Conservation (phyloP, 768 basidiomycete genomes). For the Steccherinum ochraceum region DNA sequence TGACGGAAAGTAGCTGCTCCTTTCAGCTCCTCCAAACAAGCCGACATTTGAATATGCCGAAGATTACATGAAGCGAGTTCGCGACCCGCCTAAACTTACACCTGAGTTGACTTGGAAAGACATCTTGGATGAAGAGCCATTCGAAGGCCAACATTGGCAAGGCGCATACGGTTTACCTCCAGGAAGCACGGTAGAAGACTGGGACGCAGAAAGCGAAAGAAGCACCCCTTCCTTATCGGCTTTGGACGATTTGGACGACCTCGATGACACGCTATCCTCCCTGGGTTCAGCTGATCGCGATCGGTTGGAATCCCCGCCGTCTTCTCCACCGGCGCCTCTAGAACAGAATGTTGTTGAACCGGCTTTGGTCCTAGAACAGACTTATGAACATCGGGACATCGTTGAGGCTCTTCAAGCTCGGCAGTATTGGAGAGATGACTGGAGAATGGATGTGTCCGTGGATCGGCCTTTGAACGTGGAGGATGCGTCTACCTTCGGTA, state of each 20-base stretch:
- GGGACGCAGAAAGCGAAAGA: constrained; percentile 42
- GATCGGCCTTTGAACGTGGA: constrained; percentile 51
- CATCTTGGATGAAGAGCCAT: constrained; percentile 79
- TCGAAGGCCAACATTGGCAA: constrained; percentile 84
- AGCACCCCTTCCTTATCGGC: constrained; percentile 68
- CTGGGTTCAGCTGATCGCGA: constrained; percentile 10
- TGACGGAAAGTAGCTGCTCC: constrained; percentile 35
- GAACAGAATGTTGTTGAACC: not conserved
- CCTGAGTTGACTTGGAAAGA: constrained; percentile 62
- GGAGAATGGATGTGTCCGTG: constrained; percentile 43
- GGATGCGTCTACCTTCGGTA: constrained; percentile 71
- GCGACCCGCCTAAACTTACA: constrained; percentile 34
- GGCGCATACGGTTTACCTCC: constrained; percentile 54
- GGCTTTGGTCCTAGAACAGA: not conserved
- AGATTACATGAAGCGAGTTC: constrained; percentile 39
- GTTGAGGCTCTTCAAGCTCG: constrained; percentile 56
- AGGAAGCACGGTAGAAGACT: constrained; percentile 38
- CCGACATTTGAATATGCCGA: constrained; percentile 50
- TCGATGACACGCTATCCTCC: constrained; percentile 11
- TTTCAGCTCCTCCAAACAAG: constrained; percentile 47
- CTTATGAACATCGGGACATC: constrained; percentile 39
- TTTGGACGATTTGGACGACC: constrained; percentile 27
- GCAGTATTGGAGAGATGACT: constrained; percentile 74
- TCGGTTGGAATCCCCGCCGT: not conserved
- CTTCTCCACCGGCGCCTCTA: not conserved